Evolutionary conservation across 2,329 filamentous ascomycete species (phyloP).

Genomic region (Rutstroemia sp.): DNA sequence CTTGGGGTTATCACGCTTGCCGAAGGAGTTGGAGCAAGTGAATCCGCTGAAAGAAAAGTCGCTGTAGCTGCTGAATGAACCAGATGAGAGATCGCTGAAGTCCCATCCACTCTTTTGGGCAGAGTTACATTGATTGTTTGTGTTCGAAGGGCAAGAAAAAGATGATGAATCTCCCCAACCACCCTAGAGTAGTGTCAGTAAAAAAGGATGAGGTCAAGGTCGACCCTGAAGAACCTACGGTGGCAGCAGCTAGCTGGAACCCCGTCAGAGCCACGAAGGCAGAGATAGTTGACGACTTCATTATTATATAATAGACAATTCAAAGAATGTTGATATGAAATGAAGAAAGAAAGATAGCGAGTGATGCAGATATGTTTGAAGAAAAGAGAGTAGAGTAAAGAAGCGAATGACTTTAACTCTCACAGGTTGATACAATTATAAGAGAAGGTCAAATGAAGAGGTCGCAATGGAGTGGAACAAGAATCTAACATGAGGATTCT

Average conservation of each 20-base stretch:
- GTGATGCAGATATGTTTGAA: constrained; percentile 18
- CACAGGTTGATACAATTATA: constrained; percentile 15
- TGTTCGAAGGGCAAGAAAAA: constrained; percentile 64
- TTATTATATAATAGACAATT: constrained; percentile 27
- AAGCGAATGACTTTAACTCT: constrained; percentile 39
- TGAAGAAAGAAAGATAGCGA: constrained; percentile 23
- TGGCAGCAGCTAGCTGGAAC: constrained; percentile 39
- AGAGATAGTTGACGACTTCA: constrained; percentile 33
- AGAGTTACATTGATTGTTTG: constrained; percentile 69
- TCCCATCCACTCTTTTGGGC: constrained; percentile 64
- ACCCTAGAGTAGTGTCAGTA: constrained; percentile 17
- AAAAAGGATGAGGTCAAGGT: constrained; percentile 2
- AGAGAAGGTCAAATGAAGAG: constrained; percentile 3
- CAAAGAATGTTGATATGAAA: constrained; percentile 18
- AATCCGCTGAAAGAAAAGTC: constrained; percentile 71
- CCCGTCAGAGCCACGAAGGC: constrained; percentile 24
- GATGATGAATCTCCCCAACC: constrained; percentile 43
- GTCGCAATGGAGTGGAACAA: not conserved
- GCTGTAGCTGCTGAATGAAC: constrained; percentile 57
- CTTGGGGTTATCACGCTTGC: constrained; percentile 47
- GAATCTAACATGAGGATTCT: constrained; percentile 7
- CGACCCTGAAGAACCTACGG: constrained; percentile 17
- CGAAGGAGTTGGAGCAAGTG: constrained; percentile 54
- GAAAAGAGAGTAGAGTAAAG: constrained; percentile 33
- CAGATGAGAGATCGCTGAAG: constrained; percentile 57